phyloP scores from a whole-genome alignment of 1,284 basidiomycete genomes.

The Malassezia nana region DNA sequence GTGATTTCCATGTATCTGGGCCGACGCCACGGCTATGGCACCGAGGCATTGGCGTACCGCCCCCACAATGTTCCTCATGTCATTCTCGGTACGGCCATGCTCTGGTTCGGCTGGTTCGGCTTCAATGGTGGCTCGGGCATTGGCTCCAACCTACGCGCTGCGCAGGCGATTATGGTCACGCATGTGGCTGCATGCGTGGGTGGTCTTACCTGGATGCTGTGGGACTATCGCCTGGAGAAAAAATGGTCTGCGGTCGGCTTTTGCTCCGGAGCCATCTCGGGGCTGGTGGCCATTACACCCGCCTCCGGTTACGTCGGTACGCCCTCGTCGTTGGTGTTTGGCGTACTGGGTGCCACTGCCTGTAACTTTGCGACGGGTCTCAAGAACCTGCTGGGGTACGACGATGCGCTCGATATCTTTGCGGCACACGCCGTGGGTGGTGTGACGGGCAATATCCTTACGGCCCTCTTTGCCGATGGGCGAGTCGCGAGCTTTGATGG shows the following conservation, averaged over 20 bases:
- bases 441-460: slow-evolving; percentile 72
- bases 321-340: slow-evolving; percentile 38
- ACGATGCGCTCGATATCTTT: slow-evolving; percentile 58
- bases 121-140: slow-evolving; percentile 49
- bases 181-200: slow-evolving; percentile 65
- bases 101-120: slow-evolving; percentile 50
- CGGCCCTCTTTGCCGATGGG: slow-evolving; percentile 75
- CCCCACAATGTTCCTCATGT: slow-evolving; percentile 50
- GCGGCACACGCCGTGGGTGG: slow-evolving; percentile 82
- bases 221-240: slow-evolving; percentile 50
- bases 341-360: slow-evolving; percentile 68
- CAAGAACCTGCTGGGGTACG: slow-evolving; percentile 56
- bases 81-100: slow-evolving; percentile 50
- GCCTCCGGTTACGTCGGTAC: slow-evolving; percentile 55
- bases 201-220: slow-evolving; percentile 50
- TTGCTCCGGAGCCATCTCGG: slow-evolving; percentile 32
- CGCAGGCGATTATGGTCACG: slow-evolving; percentile 50
- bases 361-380: slow-evolving; percentile 93
- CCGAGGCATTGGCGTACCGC: slow-evolving; percentile 49
- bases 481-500: slow-evolving; percentile 78
- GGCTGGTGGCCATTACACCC: slow-evolving; percentile 63
- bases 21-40: slow-evolving; percentile 50
- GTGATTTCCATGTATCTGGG: slow-evolving; percentile 49
- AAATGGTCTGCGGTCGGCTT: slow-evolving; percentile 65
- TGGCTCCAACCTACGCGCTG: slow-evolving; percentile 50